Percentiles rank a stretch among this genome's conserved stretches.
Evolutionary conservation across 1,284 basidiomycete species (phyloP).

Genomic region (Ustilago hordei): DNA sequence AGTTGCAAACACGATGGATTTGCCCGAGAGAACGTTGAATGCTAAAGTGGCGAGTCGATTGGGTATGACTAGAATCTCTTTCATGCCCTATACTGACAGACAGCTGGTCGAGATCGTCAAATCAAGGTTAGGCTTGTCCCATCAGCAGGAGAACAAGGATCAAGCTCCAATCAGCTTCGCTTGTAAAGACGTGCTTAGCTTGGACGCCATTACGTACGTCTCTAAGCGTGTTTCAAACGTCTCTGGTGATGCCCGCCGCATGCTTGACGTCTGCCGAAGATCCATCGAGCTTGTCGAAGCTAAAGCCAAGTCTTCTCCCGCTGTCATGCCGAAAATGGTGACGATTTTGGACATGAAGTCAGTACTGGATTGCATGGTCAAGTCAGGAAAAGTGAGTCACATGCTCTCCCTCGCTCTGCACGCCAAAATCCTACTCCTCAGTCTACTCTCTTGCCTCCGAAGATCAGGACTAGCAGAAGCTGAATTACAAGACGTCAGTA

Average conservation of each 20-base stretch:
- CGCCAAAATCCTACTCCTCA: slow-evolving; percentile 72
- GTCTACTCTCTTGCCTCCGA: slow-evolving; percentile 84
- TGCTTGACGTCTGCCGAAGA: slow-evolving; percentile 87
- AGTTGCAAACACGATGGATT: slow-evolving; percentile 97
- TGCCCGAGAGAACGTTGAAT: slow-evolving; percentile 91
- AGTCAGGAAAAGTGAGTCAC: slow-evolving; percentile 78
- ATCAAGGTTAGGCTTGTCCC: slow-evolving; percentile 75
- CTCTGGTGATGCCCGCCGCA: slow-evolving; percentile 92
- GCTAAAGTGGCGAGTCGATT: slow-evolving; percentile 92
- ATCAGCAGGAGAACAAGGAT: slow-evolving; percentile 5
- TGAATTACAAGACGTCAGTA: slow-evolving; percentile 79
- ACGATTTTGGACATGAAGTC: slow-evolving; percentile 80
- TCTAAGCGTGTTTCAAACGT: slow-evolving; percentile 91
- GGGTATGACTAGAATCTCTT: slow-evolving; percentile 95
- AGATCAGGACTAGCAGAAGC: slow-evolving; percentile 89
- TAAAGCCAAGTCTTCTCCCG: slow-evolving; percentile 38
- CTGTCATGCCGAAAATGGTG: slow-evolving; percentile 72
- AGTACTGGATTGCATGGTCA: slow-evolving; percentile 90
- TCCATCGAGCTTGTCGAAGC: slow-evolving; percentile 60
- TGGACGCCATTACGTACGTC: slow-evolving; percentile 87
- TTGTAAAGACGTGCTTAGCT: slow-evolving; percentile 73
- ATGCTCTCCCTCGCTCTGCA: slow-evolving; percentile 60
- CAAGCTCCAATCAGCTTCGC: slow-evolving; percentile 70
- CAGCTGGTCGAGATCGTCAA: slow-evolving; percentile 89
- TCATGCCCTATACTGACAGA: slow-evolving; percentile 85